Conservation (phyloP, 495 filamentous ascomycete genomes). For the Penicillium soppii region DNA sequence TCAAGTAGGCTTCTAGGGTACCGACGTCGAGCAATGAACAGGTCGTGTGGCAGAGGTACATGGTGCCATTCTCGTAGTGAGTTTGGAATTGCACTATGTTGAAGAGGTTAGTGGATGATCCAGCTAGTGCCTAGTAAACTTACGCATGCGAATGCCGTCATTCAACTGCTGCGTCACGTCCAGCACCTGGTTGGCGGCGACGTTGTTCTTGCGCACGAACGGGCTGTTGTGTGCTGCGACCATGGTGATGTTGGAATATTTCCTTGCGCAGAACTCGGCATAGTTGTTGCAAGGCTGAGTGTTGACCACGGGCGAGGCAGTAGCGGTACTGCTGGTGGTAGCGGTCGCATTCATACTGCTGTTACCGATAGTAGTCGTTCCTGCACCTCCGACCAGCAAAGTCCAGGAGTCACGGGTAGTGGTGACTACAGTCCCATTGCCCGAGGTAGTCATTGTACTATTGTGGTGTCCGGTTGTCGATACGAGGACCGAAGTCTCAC, state of each 20-base stretch:
- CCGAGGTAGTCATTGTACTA: constrained; percentile 18
- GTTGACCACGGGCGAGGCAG: constrained; percentile 57
- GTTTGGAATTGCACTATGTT: constrained; percentile 76
- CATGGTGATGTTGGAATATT: constrained; percentile 87
- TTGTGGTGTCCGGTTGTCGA: constrained; percentile 17
- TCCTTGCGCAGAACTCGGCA: constrained; percentile 75
- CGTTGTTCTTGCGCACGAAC: constrained; percentile 66
- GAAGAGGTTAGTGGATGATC: constrained; percentile 1
- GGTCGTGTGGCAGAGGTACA: constrained; percentile 70
- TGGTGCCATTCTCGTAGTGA: constrained; percentile 61
- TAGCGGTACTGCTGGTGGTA: constrained; percentile 31
- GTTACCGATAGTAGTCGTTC: constrained; percentile 40
- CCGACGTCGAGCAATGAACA: constrained; percentile 81
- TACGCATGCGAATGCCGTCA: constrained; percentile 82
- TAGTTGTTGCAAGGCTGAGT: constrained; percentile 84
- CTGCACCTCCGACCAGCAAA: constrained; percentile 36
- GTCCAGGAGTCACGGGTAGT: constrained; percentile 38
- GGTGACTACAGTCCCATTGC: constrained; percentile 34
- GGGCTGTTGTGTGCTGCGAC: constrained; percentile 87
- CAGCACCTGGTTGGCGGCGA: constrained; percentile 75
- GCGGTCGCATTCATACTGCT: constrained; percentile 44
- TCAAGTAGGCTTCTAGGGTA: constrained; percentile 71
- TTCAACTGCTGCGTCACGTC: constrained; percentile 73
- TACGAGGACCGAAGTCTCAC: constrained; percentile 17
- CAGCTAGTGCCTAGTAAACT: constrained; percentile 12